These are phyloP conservation scores for Plectosphaerella sp. DNA, from an alignment of 2,329 filamentous ascomycete species.

Conservation along the genomic window DNA sequence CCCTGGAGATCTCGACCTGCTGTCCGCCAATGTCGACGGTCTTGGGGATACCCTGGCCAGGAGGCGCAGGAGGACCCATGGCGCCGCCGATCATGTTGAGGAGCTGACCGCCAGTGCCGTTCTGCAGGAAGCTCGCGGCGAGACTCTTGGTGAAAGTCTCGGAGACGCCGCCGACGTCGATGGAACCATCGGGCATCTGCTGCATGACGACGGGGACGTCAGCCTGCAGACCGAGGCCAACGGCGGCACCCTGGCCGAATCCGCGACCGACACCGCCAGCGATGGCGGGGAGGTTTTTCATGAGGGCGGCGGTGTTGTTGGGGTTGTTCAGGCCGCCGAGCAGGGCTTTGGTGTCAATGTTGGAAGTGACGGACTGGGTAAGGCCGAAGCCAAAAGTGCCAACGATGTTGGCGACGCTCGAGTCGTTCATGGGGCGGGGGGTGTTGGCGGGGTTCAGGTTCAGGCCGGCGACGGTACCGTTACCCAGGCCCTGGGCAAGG, in stretches of 20 bases:
- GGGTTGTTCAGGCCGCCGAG: conserved; percentile 6
- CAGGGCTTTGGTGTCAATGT: conserved; percentile 13
- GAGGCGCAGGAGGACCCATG: not conserved
- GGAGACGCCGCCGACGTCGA: conserved; percentile 17
- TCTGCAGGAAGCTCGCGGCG: conserved; percentile 23
- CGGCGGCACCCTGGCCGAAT: conserved; percentile 16
- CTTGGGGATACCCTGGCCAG: conserved; percentile 8
- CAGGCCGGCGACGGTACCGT: conserved; percentile 16
- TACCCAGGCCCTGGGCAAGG: conserved; percentile 16
- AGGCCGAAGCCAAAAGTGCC: conserved; percentile 22
- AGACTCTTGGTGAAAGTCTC: conserved; percentile 21
- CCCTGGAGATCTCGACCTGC: conserved; percentile 17
- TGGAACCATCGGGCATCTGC: conserved; percentile 13
- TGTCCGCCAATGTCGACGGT: conserved; percentile 11
- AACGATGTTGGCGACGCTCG: conserved; percentile 13
- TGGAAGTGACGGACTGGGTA: conserved; percentile 17
- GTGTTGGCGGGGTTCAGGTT: conserved; percentile 11
- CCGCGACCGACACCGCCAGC: conserved; percentile 22
- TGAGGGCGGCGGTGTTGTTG: conserved; percentile 7
- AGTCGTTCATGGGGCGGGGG: conserved; percentile 13
- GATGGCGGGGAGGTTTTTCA: conserved; percentile 15
- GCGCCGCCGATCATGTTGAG: conserved; percentile 7
- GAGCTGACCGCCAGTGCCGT: conserved; percentile 22
- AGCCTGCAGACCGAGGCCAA: conserved; percentile 22
- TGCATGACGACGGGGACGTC: conserved; percentile 12